phyloP scores from a whole-genome alignment of 2,329 filamentous ascomycete genomes.

The Ilyonectria destructans region DNA sequence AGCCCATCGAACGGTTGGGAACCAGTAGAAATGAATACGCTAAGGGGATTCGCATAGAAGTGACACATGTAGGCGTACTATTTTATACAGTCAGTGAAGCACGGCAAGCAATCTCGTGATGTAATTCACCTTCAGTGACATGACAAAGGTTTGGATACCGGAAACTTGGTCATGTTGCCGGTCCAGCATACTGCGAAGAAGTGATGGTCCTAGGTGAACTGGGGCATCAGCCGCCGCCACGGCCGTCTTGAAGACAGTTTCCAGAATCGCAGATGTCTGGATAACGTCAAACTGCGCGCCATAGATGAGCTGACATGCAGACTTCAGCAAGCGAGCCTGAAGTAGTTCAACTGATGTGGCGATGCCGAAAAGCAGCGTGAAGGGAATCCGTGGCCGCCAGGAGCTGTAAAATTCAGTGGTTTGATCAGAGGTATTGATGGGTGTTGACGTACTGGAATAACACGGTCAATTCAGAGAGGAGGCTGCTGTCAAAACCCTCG shows the following conservation, averaged over 20 bases:
- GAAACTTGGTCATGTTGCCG: conserved; percentile 85
- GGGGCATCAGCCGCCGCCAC: conserved; percentile 72
- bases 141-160: conserved; percentile 81
- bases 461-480: conserved; percentile 81
- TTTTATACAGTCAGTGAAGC: conserved; percentile 34
- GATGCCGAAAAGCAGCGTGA: conserved; percentile 84
- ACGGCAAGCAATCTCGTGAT: background rate
- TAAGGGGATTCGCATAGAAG: conserved; percentile 85
- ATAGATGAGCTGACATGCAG: conserved; percentile 76
- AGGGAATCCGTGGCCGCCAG: conserved; percentile 84
- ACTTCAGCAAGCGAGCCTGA: conserved; percentile 80
- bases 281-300: conserved; percentile 85
- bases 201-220: conserved; percentile 75
- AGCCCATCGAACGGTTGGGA: conserved; percentile 55
- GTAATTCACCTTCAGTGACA: conserved; percentile 74
- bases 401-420: conserved; percentile 58
- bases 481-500: conserved; percentile 82
- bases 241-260: conserved; percentile 78
- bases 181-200: conserved; percentile 77
- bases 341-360: conserved; percentile 88
- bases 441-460: conserved; percentile 73
- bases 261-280: conserved; percentile 79
- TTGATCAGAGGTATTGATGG: background rate
- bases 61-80: conserved; percentile 91
- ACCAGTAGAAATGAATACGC: conserved; percentile 68